Evolutionary conservation across 2,329 filamentous ascomycete genomes (phyloP).

Genomic region (Paraphoma sp.): DNA sequence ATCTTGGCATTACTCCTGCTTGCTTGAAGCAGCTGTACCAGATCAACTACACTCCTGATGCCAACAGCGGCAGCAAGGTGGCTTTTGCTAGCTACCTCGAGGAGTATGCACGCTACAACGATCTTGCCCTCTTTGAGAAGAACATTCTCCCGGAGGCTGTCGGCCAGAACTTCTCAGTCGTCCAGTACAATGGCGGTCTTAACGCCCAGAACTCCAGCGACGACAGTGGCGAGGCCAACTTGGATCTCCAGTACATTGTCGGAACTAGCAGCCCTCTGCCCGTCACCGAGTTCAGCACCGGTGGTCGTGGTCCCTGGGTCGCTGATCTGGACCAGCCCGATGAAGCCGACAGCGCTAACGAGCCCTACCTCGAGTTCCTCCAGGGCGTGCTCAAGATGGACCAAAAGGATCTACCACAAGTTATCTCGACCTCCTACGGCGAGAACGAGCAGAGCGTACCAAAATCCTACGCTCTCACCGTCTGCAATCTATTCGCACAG

Average conservation of each 20-base stretch:
- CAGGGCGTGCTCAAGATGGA: constrained; percentile 62
- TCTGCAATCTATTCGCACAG: constrained; percentile 69
- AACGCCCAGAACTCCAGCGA: constrained; percentile 28
- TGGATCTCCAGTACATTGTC: constrained; percentile 68
- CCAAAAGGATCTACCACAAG: constrained; percentile 61
- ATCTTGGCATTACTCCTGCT: constrained; percentile 50
- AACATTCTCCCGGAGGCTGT: constrained; percentile 46
- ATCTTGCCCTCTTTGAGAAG: constrained; percentile 52
- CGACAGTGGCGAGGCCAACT: constrained; percentile 61
- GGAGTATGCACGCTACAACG: constrained; percentile 56
- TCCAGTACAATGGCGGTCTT: constrained; percentile 32
- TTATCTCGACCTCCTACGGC: constrained; percentile 70
- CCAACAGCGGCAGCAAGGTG: constrained; percentile 55
- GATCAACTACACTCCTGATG: constrained; percentile 55
- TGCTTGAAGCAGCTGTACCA: constrained; percentile 60
- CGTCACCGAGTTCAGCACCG: constrained; percentile 65
- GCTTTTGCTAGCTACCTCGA: constrained; percentile 62
- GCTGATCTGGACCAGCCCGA: constrained; percentile 55
- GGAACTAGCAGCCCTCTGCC: constrained; percentile 61
- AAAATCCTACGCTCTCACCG: constrained; percentile 63
- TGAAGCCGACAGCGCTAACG: constrained; percentile 60
- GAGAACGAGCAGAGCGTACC: constrained; percentile 71
- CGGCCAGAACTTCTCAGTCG: constrained; percentile 53
- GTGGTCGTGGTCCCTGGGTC: constrained; percentile 61
- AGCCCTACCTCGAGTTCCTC: constrained; percentile 70